These are phyloP conservation scores for Testicularia cyperi DNA, from an alignment of 1,284 basidiomycete genomes.

Conservation along the genomic window DNA sequence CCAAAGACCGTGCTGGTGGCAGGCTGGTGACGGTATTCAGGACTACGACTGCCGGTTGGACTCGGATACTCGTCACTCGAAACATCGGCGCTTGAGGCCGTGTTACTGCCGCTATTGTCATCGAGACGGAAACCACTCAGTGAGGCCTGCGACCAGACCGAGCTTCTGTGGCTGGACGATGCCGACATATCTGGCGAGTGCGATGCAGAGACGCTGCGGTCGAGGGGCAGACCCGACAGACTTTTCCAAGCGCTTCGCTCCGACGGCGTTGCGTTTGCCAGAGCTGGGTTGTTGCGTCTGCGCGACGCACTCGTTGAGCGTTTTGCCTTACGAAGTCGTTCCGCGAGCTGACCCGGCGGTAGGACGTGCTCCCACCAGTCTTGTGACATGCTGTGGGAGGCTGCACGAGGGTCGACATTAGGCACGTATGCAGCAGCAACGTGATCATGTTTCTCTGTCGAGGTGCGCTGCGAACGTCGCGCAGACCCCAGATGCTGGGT, in stretches of 20 bases:
- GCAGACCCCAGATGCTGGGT: not conserved
- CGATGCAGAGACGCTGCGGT: slow-evolving; percentile 2
- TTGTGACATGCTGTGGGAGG: slow-evolving; percentile 5
- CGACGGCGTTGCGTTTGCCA: slow-evolving; percentile 30
- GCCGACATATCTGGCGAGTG: slow-evolving; percentile 21
- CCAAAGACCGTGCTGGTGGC: not conserved
- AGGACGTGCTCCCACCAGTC: slow-evolving; percentile 52
- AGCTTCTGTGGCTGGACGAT: slow-evolving; percentile 16
- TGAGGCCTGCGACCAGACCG: slow-evolving; percentile 11
- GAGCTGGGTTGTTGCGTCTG: slow-evolving; percentile 24
- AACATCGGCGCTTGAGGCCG: slow-evolving; percentile 25
- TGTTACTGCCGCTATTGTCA: not conserved
- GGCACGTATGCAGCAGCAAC: not conserved
- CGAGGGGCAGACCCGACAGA: slow-evolving; percentile 21
- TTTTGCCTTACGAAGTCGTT: slow-evolving; percentile 45
- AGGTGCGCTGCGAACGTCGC: not conserved
- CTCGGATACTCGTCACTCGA: slow-evolving; percentile 27
- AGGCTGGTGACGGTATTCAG: slow-evolving; percentile 1
- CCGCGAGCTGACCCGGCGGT: slow-evolving; percentile 47
- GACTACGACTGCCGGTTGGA: slow-evolving; percentile 14
- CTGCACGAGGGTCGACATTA: slow-evolving; percentile 2
- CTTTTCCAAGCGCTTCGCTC: slow-evolving; percentile 33
- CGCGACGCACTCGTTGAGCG: slow-evolving; percentile 26
- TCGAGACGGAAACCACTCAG: slow-evolving; percentile 3
- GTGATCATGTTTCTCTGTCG: not conserved